phyloP scores from a whole-genome alignment of 2,329 filamentous ascomycete species.

The Fusarium cyanostomum region DNA sequence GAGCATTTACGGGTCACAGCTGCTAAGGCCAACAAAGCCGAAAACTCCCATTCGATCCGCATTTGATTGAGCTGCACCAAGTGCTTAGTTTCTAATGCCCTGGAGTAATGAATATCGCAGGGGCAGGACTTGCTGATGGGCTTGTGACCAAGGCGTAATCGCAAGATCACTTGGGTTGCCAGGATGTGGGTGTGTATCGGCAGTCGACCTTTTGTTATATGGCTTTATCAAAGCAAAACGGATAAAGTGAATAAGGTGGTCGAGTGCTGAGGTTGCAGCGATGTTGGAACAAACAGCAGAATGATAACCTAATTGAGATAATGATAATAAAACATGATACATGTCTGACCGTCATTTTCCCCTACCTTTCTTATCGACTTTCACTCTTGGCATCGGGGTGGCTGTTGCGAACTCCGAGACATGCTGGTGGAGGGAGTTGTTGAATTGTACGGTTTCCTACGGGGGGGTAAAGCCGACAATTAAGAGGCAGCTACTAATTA shows the following conservation, averaged over 20 bases:
- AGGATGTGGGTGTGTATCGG: constrained; percentile 14
- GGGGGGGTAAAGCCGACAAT: too few relatives aligned
- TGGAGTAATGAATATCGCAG: constrained; percentile 2
- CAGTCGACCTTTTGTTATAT: constrained; percentile 8
- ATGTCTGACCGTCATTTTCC: constrained; percentile 2
- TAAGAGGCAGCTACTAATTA: too few relatives aligned
- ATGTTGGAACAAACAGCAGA: neutral
- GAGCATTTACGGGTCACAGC: neutral
- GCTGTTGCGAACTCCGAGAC: constrained; percentile 5
- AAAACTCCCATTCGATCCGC: neutral
- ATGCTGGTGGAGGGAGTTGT: constrained; percentile 8
- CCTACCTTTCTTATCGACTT: neutral
- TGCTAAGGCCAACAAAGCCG: neutral
- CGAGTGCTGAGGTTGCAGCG: constrained; percentile 12
- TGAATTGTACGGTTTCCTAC: too few relatives aligned
- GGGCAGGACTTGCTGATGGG: neutral
- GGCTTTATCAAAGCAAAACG: neutral
- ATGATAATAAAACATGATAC: constrained; percentile 1
- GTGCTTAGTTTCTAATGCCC: neutral
- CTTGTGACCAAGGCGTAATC: neutral
- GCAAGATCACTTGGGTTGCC: constrained; percentile 1
- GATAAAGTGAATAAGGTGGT: constrained; percentile 10
- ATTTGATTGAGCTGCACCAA: neutral
- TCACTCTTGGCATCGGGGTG: neutral
- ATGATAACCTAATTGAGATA: constrained; percentile 1